Base-by-base conservation (phyloP, 2,329 filamentous ascomycete genomes). In the Colletotrichum incanum region DNA sequence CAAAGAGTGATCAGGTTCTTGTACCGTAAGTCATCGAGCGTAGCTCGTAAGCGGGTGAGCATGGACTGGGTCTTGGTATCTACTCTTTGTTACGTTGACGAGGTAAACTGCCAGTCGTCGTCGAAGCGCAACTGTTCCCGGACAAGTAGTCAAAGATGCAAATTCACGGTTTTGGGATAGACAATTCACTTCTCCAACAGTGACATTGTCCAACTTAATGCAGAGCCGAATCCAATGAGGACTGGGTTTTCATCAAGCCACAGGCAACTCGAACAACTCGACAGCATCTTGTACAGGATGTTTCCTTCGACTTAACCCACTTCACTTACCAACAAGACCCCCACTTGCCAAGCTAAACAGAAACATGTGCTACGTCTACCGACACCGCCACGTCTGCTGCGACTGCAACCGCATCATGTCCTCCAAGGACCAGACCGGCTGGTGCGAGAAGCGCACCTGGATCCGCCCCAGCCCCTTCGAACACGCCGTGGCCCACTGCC, bases 341-440 rank as follows among this genome's bases (percentile, higher is more conserved):
- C 31, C 8, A 6, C n/a, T 9, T 12, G 18, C 31, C 4, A 23
- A 14, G 5, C 6, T 4, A 20, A 12, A 12, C 8, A 37, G n/a
- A 18, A 34, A 18, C 55, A 58, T 58, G 55, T 58, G 55, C 34
- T 58, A 20, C 37, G 6, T 41, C 23, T 41, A 58, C 34, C 34
- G 34, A 39, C 55, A 58, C 37, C 37, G 55, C 23, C 34, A 41
- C n/a, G 20, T 58, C n/a, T 63, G 60, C 60, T 39, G 45, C 11
- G 34, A 37, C 34, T 52, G 60, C 45, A 8, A 4, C n/a, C 31
- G n/a, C 31, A 39, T 63, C 16, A 26, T 50, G 43, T 50, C 45
- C 45, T 50, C 34, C 45, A 14, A 39, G 9, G 59, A 62, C 31
- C n/a, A 5, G n/a, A 23, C 45, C 31, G 34, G 8, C 45, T 50